Evolutionary conservation across 371 early-diverging fungal genomes (phyloP), one percentile per base, ranked within the genome.

Genomic region (Mortierella sp.): DNA sequence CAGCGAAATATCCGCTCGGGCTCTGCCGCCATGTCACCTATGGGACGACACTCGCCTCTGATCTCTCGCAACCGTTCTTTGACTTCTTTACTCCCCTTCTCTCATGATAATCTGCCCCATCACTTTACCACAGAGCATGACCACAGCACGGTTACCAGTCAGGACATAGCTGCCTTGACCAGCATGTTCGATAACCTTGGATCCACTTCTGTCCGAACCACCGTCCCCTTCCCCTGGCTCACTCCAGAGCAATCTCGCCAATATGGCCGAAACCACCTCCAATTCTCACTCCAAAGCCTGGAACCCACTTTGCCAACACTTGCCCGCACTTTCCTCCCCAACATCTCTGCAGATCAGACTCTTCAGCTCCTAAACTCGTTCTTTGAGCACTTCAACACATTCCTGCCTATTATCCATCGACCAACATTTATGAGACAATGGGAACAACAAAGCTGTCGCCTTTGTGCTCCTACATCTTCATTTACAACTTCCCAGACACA

Each of bases 311-410:
- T 82, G 29, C 82, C 82, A 3, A 9, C 54, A 17, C 58, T 73
- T 10, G 22, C 70, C 13, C 70, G 67, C 43, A 31, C 73, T 34
- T 83, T 66, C 72, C 76, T 64, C 63, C 80, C 77, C 59, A 64
- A 32, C 76, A 29, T 51, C 12, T 53, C 88, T 2, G 70, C 77
- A 9, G 85, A 87, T 1, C 84, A 84, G 22, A 83, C 83, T 29
- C 71, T 68, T 12, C 77, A 85, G 8, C 84, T 93, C 12, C 64
- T 93, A 31, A 82, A 86, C 31, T 70, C 86, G 35, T 93, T 86
- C 83, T 93, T 94, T 82, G 82, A 86, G 34, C 83, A 84, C 59
- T 84, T 92, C 17, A 88, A 94, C 76, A 89, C 90, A 0, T 87
- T 85, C 57, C 86, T 89, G 35, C 93, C 93, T 2, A 75, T 92